Evolutionary conservation across 768 basidiomycete genomes (phyloP).

Genomic region (Trametes meyenii): DNA sequence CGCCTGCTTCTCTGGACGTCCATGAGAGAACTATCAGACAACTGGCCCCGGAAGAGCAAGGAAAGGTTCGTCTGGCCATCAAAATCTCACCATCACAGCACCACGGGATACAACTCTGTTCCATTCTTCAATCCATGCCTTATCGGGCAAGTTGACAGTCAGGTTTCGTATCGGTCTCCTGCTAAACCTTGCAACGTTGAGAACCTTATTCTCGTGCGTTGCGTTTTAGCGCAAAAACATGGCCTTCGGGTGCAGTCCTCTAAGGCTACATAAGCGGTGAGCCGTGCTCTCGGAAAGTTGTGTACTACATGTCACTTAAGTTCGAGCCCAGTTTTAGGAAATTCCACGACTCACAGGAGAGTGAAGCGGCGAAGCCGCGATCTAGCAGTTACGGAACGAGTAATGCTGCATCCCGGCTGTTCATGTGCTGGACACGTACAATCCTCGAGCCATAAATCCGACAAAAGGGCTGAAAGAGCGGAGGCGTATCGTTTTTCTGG

Average conservation of each 20-base stretch:
- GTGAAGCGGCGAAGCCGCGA: no score
- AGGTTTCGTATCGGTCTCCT: background rate
- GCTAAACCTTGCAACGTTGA: background rate
- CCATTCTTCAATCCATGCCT: conserved; percentile 17
- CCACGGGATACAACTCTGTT: conserved; percentile 19
- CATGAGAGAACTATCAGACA: background rate
- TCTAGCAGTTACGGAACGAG: background rate
- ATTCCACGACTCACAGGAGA: no score
- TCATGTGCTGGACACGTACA: background rate
- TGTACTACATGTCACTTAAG: no score
- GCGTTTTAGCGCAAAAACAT: background rate
- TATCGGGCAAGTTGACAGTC: conserved; percentile 3
- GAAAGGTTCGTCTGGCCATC: conserved; percentile 1
- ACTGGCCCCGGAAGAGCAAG: background rate
- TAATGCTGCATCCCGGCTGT: background rate
- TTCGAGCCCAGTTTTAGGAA: no score
- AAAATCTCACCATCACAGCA: conserved; percentile 18
- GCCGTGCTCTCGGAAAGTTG: no score
- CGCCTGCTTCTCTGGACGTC: background rate
- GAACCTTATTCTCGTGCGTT: background rate
- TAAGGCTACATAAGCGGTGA: no score
- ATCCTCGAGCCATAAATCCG: background rate
- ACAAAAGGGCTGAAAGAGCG: background rate
- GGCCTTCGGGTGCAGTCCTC: background rate
- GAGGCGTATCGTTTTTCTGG: background rate